Conservation (phyloP, 2,329 filamentous ascomycete genomes). For the Colletotrichum lentis region DNA sequence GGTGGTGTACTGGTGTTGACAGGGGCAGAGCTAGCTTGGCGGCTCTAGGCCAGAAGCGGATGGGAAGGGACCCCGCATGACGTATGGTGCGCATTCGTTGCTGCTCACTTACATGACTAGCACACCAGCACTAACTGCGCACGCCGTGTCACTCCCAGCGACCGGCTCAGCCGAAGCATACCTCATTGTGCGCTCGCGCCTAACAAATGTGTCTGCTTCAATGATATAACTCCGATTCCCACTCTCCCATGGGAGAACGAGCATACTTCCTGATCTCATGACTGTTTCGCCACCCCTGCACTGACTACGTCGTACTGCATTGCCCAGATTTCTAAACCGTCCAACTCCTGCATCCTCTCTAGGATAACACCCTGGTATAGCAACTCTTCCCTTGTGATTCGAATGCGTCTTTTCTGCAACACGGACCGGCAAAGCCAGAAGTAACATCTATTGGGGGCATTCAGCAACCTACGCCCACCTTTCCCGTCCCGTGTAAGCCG, state of each 20-base stretch:
- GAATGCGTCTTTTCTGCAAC: neutral
- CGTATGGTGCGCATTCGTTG: slow-evolving; percentile 29
- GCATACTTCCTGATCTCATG: neutral
- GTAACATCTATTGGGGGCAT: neutral
- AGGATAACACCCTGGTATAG: neutral
- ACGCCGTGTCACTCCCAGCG: slow-evolving; percentile 14
- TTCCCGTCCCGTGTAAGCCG: neutral
- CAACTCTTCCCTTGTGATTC: neutral
- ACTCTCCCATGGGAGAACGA: neutral
- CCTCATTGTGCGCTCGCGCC: slow-evolving; percentile 19
- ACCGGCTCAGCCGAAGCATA: slow-evolving; percentile 20
- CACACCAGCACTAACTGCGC: slow-evolving; percentile 15
- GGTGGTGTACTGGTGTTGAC: slow-evolving; percentile 7
- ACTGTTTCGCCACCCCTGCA: neutral
- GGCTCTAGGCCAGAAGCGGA: slow-evolving; percentile 31
- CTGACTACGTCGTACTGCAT: neutral
- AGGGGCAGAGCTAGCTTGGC: slow-evolving; percentile 1
- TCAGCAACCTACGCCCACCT: slow-evolving; percentile 1
- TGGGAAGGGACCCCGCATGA: slow-evolving; percentile 29
- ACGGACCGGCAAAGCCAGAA: slow-evolving; percentile 11
- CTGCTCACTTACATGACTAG: slow-evolving; percentile 31
- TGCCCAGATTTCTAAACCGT: neutral
- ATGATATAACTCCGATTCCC: slow-evolving; percentile 16
- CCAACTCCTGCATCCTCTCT: neutral
- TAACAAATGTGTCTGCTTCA: neutral